Evolutionary conservation across 2,329 filamentous ascomycete genomes (phyloP).

Genomic region (Fusarium temperatum): DNA sequence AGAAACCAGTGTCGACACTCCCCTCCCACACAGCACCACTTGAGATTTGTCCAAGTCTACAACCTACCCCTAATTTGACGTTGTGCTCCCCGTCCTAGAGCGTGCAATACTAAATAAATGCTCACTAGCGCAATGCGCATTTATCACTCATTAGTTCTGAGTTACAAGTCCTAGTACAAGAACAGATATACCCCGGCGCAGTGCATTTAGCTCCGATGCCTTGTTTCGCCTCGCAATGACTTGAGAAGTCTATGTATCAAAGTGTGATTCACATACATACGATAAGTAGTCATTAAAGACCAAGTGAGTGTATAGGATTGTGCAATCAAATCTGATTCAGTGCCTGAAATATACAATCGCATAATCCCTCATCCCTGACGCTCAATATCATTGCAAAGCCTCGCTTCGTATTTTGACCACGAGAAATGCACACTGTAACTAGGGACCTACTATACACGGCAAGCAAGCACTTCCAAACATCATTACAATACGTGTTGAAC

Average conservation of each 20-base stretch:
- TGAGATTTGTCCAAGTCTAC: background rate
- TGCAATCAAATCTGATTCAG: background rate
- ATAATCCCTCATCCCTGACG: background rate
- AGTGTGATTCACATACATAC: background rate
- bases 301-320: background rate
- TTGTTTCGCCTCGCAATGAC: background rate
- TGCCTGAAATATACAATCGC: background rate
- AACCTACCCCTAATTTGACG: background rate
- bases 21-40: too few species aligned
- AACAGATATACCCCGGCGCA: background rate
- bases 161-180: background rate
- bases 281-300: background rate
- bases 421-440: background rate
- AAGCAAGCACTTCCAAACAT: background rate
- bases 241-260: background rate
- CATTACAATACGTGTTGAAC: slow-evolving; percentile 22
- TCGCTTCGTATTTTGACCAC: background rate
- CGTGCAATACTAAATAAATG: background rate
- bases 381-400: background rate
- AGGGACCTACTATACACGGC: background rate
- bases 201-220: background rate
- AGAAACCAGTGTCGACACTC: background rate
- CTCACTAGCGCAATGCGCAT: background rate
- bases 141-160: background rate
- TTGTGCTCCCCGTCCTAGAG: background rate